These are phyloP conservation scores for Blastocystis sp. DNA, from an alignment of 352 stramenopile genomes.

Conservation along the genomic window DNA sequence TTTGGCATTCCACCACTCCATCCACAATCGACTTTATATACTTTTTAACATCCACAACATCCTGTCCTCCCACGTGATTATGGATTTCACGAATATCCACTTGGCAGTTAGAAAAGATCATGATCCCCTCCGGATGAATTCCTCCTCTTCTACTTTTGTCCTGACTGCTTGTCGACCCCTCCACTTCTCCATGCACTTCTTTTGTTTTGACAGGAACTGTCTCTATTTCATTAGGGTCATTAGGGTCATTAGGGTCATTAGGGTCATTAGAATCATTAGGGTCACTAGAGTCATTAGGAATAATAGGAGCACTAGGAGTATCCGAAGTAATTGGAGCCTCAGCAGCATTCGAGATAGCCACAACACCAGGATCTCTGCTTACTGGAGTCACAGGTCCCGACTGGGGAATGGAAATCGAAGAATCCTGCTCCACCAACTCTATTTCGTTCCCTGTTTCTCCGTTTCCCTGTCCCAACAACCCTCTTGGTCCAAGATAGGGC, in stretches of 20 bases:
- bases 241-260: not conserved
- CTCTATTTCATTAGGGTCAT: not conserved
- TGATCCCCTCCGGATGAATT: not conserved
- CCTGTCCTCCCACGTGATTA: not conserved
- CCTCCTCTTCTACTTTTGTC: not conserved
- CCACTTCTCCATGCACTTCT: not conserved
- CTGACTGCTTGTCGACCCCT: not conserved
- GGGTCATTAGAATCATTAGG: not conserved
- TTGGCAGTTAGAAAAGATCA: constrained; percentile 24
- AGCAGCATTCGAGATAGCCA: not conserved
- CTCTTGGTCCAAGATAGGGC: not conserved
- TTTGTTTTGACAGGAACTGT: not conserved
- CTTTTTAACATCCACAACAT: not conserved
- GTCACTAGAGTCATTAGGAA: not conserved
- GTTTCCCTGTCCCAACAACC: not conserved
- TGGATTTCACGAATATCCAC: constrained; percentile 20
- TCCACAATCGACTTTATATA: not conserved
- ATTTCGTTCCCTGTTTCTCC: not conserved
- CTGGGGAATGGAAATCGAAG: not conserved
- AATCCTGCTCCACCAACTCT: not conserved
- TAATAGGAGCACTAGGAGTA: too few relatives aligned
- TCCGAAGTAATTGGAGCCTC: too few relatives aligned
- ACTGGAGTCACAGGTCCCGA: not conserved
- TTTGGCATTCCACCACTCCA: not conserved
- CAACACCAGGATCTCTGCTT: not conserved